phyloP scores from a whole-genome alignment of 441 rosid species.

The Melastoma candidum region DNA sequence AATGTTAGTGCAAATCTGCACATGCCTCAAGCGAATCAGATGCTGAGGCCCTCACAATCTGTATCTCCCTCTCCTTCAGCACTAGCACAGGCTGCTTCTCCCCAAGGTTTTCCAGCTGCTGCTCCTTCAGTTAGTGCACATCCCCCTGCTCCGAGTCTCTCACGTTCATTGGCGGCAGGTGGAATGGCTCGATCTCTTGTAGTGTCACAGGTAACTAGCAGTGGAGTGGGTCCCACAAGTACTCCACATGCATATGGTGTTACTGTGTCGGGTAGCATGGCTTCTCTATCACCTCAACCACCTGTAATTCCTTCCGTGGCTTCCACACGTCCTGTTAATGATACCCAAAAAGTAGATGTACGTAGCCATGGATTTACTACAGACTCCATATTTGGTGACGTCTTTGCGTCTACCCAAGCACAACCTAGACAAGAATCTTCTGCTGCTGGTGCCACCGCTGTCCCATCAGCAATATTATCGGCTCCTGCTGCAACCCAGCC shows the following conservation, averaged over 20 bases:
- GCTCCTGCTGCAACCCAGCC: slow-evolving; percentile 37
- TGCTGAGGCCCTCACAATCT: slow-evolving; percentile 23
- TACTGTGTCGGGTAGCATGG: slow-evolving; percentile 29
- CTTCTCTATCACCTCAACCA: slow-evolving; percentile 44
- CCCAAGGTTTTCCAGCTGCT: slow-evolving; percentile 39
- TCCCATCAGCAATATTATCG: slow-evolving; percentile 30
- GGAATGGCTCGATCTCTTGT: slow-evolving; percentile 30
- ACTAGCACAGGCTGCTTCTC: slow-evolving; percentile 36
- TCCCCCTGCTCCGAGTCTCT: slow-evolving; percentile 37
- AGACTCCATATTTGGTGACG: slow-evolving; percentile 53
- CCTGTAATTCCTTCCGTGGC: slow-evolving; percentile 30
- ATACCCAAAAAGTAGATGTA: slow-evolving; percentile 38
- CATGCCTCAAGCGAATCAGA: slow-evolving; percentile 40
- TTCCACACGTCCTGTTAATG: slow-evolving; percentile 34
- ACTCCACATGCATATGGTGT: slow-evolving; percentile 42
- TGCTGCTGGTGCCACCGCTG: slow-evolving; percentile 26
- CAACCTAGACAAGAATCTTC: slow-evolving; percentile 43
- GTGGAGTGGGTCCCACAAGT: slow-evolving; percentile 23
- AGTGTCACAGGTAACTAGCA: slow-evolving; percentile 33
- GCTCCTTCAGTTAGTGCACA: slow-evolving; percentile 29
- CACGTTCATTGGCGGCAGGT: slow-evolving; percentile 52
- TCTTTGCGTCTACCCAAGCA: slow-evolving; percentile 44
- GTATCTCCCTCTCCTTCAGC: slow-evolving; percentile 23
- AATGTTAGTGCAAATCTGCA: slow-evolving; percentile 46
- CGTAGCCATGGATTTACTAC: slow-evolving; percentile 66